These are phyloP conservation scores for Podaxis mareebaensis DNA, from an alignment of 768 basidiomycete genomes.

Conservation along the genomic window DNA sequence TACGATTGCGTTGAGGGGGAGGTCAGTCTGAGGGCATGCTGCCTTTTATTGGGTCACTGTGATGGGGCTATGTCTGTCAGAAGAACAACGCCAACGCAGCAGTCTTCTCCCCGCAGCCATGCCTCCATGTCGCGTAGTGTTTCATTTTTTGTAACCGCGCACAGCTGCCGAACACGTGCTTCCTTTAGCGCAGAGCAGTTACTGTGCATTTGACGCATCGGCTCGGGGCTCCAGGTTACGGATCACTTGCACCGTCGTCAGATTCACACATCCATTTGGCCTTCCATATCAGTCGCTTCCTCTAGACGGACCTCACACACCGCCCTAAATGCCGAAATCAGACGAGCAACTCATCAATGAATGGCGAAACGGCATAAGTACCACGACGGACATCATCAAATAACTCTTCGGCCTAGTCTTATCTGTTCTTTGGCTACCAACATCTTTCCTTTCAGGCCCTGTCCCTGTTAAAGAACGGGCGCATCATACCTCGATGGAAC, in stretches of 20 bases:
- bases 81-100: not conserved
- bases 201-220: not conserved
- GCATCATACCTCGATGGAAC: slow-evolving; percentile 66
- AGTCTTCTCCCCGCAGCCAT: not conserved
- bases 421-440: slow-evolving; percentile 45
- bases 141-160: not conserved
- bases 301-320: slow-evolving; percentile 29
- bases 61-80: slow-evolving; percentile 7
- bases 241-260: not conserved
- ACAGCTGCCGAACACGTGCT: not conserved
- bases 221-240: not conserved
- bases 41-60: slow-evolving; percentile 2
- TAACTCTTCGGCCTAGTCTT: slow-evolving; percentile 45
- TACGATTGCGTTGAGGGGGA: slow-evolving; percentile 14
- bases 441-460: slow-evolving; percentile 43
- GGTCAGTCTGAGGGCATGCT: not conserved
- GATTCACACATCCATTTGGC: not conserved
- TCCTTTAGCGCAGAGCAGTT: not conserved
- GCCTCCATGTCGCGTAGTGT: not conserved
- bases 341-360: not conserved
- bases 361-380: slow-evolving; percentile 3
- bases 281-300: slow-evolving; percentile 17
- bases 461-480: slow-evolving; percentile 70
- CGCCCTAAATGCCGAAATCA: slow-evolving; percentile 20
- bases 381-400: slow-evolving; percentile 48